phyloP scores from a whole-genome alignment of 2,329 filamentous ascomycete species.

The Penicillium janthinellum region DNA sequence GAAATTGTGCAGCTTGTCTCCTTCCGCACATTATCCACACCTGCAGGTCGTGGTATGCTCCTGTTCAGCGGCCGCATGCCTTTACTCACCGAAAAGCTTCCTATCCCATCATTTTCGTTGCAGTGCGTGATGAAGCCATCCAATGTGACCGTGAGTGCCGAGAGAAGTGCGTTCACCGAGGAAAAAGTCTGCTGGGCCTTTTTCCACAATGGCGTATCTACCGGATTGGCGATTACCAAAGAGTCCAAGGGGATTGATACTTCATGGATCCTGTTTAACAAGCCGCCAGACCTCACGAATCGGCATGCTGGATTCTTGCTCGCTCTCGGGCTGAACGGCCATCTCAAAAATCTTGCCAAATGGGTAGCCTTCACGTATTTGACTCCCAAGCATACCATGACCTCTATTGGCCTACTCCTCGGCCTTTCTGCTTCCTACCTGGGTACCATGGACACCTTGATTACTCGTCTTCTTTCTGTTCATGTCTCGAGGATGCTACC shows the following conservation, averaged over 20 bases:
- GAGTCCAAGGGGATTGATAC: constrained; percentile 93
- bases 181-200: constrained; percentile 99
- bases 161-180: constrained; percentile 83
- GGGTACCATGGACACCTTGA: constrained; percentile 95
- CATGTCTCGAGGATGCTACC: constrained; percentile 95
- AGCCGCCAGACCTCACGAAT: constrained; percentile 87
- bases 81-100: constrained; percentile 87
- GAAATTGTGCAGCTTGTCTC: constrained; percentile 84
- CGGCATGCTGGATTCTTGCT: constrained; percentile 94
- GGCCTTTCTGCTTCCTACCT: constrained; percentile 91
- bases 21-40: constrained; percentile 82
- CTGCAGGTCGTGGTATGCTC: constrained; percentile 81
- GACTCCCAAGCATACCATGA: constrained; percentile 99
- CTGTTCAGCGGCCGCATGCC: constrained; percentile 87
- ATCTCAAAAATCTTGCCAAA: constrained; percentile 90
- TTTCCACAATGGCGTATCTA: constrained; percentile 95
- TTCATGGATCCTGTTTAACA: constrained; percentile 98
- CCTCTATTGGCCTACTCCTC: constrained; percentile 90
- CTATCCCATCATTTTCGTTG: constrained; percentile 86
- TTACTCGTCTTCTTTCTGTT: constrained; percentile 89
- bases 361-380: constrained; percentile 99
- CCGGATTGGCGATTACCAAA: constrained; percentile 85
- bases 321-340: constrained; percentile 88
- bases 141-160: constrained; percentile 90
- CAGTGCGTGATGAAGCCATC: constrained; percentile 89